Evolutionary conservation across 1,139 yeast species (phyloP).

Genomic region (Tardiomyces blankii): DNA sequence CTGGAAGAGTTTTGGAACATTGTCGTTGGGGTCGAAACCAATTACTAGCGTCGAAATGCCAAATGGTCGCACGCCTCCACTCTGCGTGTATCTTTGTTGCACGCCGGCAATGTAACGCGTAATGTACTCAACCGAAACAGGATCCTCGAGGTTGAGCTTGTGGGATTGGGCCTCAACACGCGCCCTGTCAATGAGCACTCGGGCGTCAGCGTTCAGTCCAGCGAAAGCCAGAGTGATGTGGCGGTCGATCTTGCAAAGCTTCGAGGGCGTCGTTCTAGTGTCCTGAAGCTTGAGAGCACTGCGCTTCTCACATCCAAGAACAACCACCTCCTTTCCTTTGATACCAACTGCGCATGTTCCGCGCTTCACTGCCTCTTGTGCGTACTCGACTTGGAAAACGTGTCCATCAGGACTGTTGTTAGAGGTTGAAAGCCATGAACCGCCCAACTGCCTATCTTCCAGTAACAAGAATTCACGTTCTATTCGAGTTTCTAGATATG

Average conservation of each 20-base stretch:
- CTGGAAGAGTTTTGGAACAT: slow-evolving; percentile 72
- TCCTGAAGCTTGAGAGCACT: slow-evolving; percentile 92
- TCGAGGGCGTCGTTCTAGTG: slow-evolving; percentile 90
- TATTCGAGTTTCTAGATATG: background rate
- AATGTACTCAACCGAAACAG: slow-evolving; percentile 84
- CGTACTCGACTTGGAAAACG: slow-evolving; percentile 97
- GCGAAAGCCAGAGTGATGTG: slow-evolving; percentile 93
- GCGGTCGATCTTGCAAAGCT: slow-evolving; percentile 82
- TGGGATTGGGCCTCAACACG: slow-evolving; percentile 97
- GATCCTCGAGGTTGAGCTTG: slow-evolving; percentile 83
- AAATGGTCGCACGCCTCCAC: slow-evolving; percentile 94
- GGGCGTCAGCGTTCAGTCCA: slow-evolving; percentile 95
- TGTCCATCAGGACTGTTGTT: slow-evolving; percentile 87
- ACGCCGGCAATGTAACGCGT: slow-evolving; percentile 94
- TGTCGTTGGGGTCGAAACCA: slow-evolving; percentile 85
- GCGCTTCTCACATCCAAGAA: slow-evolving; percentile 93
- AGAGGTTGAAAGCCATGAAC: slow-evolving; percentile 9
- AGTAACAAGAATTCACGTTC: background rate
- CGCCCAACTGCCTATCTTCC: background rate
- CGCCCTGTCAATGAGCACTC: slow-evolving; percentile 89
- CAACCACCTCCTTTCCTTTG: slow-evolving; percentile 80
- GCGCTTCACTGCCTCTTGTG: slow-evolving; percentile 94
- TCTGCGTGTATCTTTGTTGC: slow-evolving; percentile 95
- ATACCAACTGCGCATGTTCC: slow-evolving; percentile 98
- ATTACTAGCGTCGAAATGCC: slow-evolving; percentile 93